Percentiles rank a stretch among this genome's conserved stretches.
phyloP scores from a whole-genome alignment of 2,329 filamentous ascomycete genomes.

The Venturia asperata region DNA sequence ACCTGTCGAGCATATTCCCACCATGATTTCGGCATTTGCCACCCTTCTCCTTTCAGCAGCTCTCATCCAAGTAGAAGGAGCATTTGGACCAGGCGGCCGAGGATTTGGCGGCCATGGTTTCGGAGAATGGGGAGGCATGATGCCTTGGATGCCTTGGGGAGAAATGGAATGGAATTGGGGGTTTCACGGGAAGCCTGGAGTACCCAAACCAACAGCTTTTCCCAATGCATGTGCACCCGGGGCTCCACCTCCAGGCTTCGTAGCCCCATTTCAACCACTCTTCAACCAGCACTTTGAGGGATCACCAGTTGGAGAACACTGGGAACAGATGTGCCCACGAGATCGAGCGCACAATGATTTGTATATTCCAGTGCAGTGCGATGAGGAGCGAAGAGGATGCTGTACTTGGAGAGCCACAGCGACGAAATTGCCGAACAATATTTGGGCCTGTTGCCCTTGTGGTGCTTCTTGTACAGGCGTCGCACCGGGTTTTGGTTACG shows the following conservation, averaged over 20 bases:
- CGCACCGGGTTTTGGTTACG: not conserved
- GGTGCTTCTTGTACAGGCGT: constrained; percentile 8
- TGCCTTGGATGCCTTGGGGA: constrained; percentile 10
- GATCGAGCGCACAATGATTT: constrained; percentile 6
- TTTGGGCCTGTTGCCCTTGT: constrained; percentile 15
- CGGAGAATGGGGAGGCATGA: constrained; percentile 1
- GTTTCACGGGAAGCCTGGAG: not conserved
- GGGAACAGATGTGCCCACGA: constrained; percentile 15
- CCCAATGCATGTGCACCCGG: constrained; percentile 6
- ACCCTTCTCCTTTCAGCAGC: not conserved
- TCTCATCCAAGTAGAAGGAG: not conserved
- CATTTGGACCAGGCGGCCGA: not conserved
- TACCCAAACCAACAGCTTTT: not conserved
- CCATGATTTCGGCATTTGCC: not conserved
- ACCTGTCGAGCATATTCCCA: not conserved
- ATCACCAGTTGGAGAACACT: not conserved
- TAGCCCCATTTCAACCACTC: constrained; percentile 6
- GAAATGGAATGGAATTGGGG: constrained; percentile 13
- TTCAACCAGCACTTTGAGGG: not conserved
- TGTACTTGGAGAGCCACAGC: constrained; percentile 16
- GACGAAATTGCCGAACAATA: constrained; percentile 9
- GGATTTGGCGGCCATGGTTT: constrained; percentile 4
- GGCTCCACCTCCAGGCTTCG: not conserved
- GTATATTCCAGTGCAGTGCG: constrained; percentile 10
- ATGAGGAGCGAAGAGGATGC: constrained; percentile 1